Evolutionary conservation across 2,329 filamentous ascomycete species (phyloP).

Genomic region (Elsinoe batatas): DNA sequence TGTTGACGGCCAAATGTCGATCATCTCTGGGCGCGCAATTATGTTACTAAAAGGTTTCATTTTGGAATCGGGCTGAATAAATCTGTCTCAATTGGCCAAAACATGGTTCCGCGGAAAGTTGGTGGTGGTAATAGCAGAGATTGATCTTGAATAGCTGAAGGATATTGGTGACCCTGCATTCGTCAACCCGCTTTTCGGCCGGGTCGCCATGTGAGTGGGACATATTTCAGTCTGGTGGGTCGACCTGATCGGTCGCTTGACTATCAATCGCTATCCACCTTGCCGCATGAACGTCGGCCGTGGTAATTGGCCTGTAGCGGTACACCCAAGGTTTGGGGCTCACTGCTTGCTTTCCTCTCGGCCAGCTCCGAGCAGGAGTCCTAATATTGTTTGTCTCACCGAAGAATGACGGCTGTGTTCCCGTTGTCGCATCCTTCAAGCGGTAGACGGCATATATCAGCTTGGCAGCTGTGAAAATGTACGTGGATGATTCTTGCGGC

Average conservation of each 20-base stretch:
- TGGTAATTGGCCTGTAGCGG: neutral
- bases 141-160: neutral
- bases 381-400: neutral
- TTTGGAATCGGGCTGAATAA: neutral
- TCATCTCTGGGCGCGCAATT: constrained; percentile 1
- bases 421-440: neutral
- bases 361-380: neutral
- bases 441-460: neutral
- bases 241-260: neutral
- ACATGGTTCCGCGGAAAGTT: neutral
- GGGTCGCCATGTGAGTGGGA: neutral
- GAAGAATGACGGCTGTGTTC: neutral
- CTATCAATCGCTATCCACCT: neutral
- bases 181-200: neutral
- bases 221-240: neutral
- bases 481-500: too few species aligned
- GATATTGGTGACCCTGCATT: neutral
- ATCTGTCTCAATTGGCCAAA: neutral
- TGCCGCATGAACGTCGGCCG: neutral
- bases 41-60: neutral
- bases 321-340: neutral
- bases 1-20: neutral
- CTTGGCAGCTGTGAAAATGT: neutral
- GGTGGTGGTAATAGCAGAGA: neutral
- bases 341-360: neutral